Percentiles rank a stretch among this genome's conserved stretches.
Evolutionary conservation across 345 rosid genomes (phyloP).

Genomic region (Citrus hindsii): DNA sequence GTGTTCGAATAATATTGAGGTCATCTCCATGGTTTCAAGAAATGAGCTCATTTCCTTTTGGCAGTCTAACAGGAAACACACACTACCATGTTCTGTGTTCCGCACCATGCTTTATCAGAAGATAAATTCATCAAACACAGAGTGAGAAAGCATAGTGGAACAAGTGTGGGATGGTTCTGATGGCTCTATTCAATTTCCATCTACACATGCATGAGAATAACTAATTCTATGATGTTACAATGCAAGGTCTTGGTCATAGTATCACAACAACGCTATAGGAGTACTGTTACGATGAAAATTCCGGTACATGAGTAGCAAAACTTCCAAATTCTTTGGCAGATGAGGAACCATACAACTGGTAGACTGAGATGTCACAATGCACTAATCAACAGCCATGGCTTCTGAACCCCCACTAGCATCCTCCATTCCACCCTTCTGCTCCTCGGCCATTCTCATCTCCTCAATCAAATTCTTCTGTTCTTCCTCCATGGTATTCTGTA

Average conservation of each 20-base stretch:
- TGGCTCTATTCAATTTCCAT: not conserved
- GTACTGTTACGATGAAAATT: not conserved
- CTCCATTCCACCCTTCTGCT: conserved; percentile 62
- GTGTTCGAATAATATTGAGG: not conserved
- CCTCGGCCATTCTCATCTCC: conserved; percentile 82
- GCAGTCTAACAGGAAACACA: not conserved
- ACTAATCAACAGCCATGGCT: conserved; percentile 58
- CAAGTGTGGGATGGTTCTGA: not conserved
- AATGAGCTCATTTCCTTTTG: not conserved
- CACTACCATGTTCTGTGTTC: not conserved
- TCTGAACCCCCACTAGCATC: conserved; percentile 52
- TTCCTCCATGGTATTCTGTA: conserved; percentile 85
- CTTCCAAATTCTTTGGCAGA: not conserved
- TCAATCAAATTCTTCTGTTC: conserved; percentile 86
- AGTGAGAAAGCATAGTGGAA: not conserved
- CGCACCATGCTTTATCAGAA: not conserved
- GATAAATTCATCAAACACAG: too few relatives aligned
- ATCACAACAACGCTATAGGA: not conserved
- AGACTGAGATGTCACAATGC: not conserved
- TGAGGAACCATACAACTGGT: conserved; percentile 6
- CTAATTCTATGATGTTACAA: not conserved
- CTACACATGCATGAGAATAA: not conserved
- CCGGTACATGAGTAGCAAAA: not conserved
- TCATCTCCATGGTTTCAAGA: not conserved
- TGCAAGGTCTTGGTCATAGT: not conserved